Evolutionary conservation across 345 rosid species (phyloP).

Genomic region (Draba incana): DNA sequence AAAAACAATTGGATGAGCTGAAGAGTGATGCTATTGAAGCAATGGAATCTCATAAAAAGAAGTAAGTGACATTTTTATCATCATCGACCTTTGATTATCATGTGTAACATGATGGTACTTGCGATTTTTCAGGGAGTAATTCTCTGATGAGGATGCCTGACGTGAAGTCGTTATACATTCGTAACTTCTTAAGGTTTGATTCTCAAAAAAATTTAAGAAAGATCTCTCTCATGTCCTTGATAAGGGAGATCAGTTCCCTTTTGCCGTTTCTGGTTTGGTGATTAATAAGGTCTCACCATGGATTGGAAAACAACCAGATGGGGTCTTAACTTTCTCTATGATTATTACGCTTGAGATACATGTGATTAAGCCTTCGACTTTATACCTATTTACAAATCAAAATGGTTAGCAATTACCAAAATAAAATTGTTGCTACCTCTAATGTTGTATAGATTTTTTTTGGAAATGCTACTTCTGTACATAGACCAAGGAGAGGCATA

Average conservation of each 20-base stretch:
- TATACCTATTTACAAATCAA: too few relatives aligned
- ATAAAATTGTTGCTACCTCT: too few relatives aligned
- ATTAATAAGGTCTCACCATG: conserved; percentile 33
- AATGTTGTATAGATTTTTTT: too few relatives aligned
- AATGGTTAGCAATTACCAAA: too few relatives aligned
- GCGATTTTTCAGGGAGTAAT: conserved; percentile 71
- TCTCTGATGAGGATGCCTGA: conserved; percentile 74
- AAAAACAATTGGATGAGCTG: conserved; percentile 80
- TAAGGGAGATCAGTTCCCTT: conserved; percentile 21
- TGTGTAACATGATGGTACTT: conserved; percentile 1
- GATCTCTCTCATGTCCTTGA: too few relatives aligned
- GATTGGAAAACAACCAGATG: conserved; percentile 10
- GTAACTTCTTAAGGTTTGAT: conserved; percentile 66
- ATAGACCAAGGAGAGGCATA: too few relatives aligned
- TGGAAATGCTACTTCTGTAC: too few relatives aligned
- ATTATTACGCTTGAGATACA: conserved; percentile 20
- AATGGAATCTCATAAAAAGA: conserved; percentile 93
- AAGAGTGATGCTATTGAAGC: conserved; percentile 91
- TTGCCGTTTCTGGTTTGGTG: conserved; percentile 26
- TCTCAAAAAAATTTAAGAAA: conserved; percentile 30
- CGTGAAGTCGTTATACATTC: conserved; percentile 85
- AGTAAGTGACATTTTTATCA: conserved; percentile 42
- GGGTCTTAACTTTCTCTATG: conserved; percentile 28
- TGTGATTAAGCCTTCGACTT: too few relatives aligned
- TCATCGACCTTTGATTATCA: not conserved